Evolutionary conservation across 139 green algal genomes (phyloP), one percentile per base, ranked within the genome.

Genomic region (Spirogloea muscicola): DNA sequence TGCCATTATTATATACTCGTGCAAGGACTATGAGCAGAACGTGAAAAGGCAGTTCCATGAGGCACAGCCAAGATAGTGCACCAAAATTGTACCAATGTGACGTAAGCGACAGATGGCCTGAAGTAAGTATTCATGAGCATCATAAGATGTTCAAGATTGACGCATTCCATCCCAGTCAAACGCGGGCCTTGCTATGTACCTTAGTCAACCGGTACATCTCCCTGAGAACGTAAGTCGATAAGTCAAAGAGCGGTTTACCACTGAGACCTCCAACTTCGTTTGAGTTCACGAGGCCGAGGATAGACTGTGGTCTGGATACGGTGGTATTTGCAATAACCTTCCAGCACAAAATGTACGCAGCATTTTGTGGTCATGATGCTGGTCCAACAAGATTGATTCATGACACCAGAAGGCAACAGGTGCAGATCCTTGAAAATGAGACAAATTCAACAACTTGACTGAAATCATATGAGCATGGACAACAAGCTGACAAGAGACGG

Each of bases 271-370:
- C 94, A 0, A 80, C 75, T 86, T 96, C 87, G 33, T 81, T 36
- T 10, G 69, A 60, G 60, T 71, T 25, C 34, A 40, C 29, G 4
- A 58, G 66, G 2, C 51, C 67, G 18, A 51, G 10, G 33, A 77
- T 58, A 21, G 6, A 33, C 29, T 61, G 44, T n/a, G 94, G 93
- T 33, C 93, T 82, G 4, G 81, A 71, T 36, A 98, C 87, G 37
- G 93, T 98, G 33, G 93, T 98, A 84, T 98, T 98, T 65, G 63
- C 86, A 1, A 97, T 84, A 7, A 82, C 63, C 57, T 73, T n/a
- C n/a, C n/a, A n/a, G n/a, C n/a, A n/a, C n/a, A n/a, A n/a, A n/a
- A n/a, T n/a, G n/a, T n/a, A n/a, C n/a, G n/a, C n/a, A n/a, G n/a
- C n/a, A n/a, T n/a, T n/a, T n/a, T n/a, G n/a, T n/a, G n/a, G n/a